phyloP scores from a whole-genome alignment of 2,329 filamentous ascomycete species.

The Phaeosphaeriaceae sp. region DNA sequence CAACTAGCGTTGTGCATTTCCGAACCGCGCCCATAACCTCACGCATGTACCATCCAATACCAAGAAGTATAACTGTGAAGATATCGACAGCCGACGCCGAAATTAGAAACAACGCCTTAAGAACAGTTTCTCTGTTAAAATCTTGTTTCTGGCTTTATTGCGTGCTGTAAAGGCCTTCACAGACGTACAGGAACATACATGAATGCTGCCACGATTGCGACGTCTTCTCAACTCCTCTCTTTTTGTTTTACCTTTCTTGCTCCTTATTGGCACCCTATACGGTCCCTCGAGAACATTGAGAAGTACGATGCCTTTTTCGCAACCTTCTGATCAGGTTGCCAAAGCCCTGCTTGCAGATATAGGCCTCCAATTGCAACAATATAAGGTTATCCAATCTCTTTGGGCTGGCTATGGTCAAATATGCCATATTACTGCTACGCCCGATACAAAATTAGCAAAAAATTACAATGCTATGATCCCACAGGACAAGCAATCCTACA shows the following conservation, averaged over 20 bases:
- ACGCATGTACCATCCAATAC: too few species aligned
- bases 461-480: slow-evolving; percentile 16
- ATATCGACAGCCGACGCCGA: too few species aligned
- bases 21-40: too few species aligned
- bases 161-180: too few species aligned
- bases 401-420: slow-evolving; percentile 62
- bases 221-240: slow-evolving; percentile 2
- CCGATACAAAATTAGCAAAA: slow-evolving; percentile 11
- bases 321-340: slow-evolving; percentile 27
- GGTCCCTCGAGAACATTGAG: not conserved
- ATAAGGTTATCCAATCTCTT: slow-evolving; percentile 49
- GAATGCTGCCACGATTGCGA: slow-evolving; percentile 1
- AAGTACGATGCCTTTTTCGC: slow-evolving; percentile 48
- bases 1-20: too few species aligned
- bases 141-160: too few species aligned
- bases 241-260: not conserved
- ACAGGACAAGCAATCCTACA: slow-evolving; percentile 48
- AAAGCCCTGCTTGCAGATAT: slow-evolving; percentile 33
- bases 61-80: too few species aligned
- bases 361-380: slow-evolving; percentile 30
- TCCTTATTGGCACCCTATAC: slow-evolving; percentile 3
- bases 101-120: too few species aligned
- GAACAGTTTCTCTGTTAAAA: too few species aligned
- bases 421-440: slow-evolving; percentile 58
- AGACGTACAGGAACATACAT: not conserved